phyloP scores from a whole-genome alignment of 495 filamentous ascomycete genomes.

The Copromyces sp. region DNA sequence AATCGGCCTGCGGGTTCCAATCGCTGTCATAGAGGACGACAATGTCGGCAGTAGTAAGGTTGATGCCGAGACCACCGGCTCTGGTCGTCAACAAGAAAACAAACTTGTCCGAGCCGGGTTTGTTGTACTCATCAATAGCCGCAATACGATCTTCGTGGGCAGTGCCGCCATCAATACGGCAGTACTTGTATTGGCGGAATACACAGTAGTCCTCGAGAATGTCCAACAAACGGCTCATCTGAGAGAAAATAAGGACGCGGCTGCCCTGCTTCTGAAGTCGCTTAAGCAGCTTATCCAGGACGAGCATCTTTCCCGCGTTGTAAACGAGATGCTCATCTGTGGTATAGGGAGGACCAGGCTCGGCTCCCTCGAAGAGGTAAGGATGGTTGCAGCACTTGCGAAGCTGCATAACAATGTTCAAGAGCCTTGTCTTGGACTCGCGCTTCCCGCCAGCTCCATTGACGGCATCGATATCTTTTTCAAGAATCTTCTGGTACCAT shows the following conservation, averaged over 20 bases:
- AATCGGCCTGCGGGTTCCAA: slow-evolving; percentile 97
- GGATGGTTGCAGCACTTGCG: slow-evolving; percentile 99
- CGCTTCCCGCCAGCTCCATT: slow-evolving; percentile 94
- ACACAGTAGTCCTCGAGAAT: slow-evolving; percentile 98
- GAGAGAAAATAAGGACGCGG: slow-evolving; percentile 94
- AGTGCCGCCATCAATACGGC: slow-evolving; percentile 93
- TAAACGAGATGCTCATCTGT: slow-evolving; percentile 92
- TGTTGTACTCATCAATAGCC: slow-evolving; percentile 98
- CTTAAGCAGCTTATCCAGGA: slow-evolving; percentile 85
- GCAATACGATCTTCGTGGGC: slow-evolving; percentile 97
- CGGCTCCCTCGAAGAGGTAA: slow-evolving; percentile 96
- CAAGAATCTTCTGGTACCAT: slow-evolving; percentile 98
- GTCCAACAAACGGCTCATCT: slow-evolving; percentile 96
- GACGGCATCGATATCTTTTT: slow-evolving; percentile 98
- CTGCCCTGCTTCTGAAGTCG: slow-evolving; percentile 78
- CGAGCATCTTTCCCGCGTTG: slow-evolving; percentile 95
- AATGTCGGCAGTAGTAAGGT: slow-evolving; percentile 90
- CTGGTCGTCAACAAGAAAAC: slow-evolving; percentile 95
- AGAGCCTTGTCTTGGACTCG: slow-evolving; percentile 96
- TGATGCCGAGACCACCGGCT: slow-evolving; percentile 96
- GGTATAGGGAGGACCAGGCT: slow-evolving; percentile 94
- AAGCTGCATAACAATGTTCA: slow-evolving; percentile 99
- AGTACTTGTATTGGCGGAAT: slow-evolving; percentile 89
- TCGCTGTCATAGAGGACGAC: slow-evolving; percentile 98
- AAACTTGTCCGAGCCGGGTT: slow-evolving; percentile 88